phyloP scores from a whole-genome alignment of 2,329 filamentous ascomycete genomes.

The Pseudocercospora crystallina region DNA sequence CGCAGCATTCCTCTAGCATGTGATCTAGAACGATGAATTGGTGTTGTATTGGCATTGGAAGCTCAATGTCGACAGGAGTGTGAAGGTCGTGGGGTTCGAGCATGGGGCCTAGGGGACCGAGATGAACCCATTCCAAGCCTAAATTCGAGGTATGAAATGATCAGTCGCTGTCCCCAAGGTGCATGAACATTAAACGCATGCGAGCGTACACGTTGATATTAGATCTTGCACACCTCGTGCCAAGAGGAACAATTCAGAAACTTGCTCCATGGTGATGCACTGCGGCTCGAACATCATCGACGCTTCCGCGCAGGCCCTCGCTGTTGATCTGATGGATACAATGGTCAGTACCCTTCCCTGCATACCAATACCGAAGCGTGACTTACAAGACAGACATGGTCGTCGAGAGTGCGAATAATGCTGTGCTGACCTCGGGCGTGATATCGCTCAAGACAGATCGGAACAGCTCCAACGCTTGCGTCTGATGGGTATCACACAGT shows the following conservation, averaged over 20 bases:
- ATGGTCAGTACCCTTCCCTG: too few species aligned
- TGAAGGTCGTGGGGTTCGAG: conserved; percentile 10
- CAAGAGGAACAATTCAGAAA: conserved; percentile 23
- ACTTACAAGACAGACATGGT: conserved; percentile 6
- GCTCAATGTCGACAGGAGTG: background rate
- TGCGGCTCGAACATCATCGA: conserved; percentile 16
- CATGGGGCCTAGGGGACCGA: conserved; percentile 14
- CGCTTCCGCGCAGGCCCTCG: conserved; percentile 13
- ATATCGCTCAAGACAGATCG: conserved; percentile 23
- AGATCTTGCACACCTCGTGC: conserved; percentile 22
- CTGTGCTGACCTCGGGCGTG: conserved; percentile 19
- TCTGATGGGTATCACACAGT: conserved; percentile 28
- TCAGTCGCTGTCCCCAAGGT: too few species aligned
- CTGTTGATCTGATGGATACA: conserved; percentile 11
- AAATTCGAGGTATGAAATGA: too few species aligned
- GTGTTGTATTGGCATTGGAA: conserved; percentile 7
- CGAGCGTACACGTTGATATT: conserved; percentile 10
- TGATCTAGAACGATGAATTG: conserved; percentile 10
- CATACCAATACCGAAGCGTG: too few species aligned
- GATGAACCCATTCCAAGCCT: conserved; percentile 9
- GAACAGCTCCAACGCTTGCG: conserved; percentile 24
- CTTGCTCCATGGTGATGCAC: conserved; percentile 20
- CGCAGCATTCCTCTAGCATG: conserved; percentile 12
- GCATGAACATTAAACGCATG: too few species aligned
- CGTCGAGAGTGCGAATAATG: conserved; percentile 24